Base-by-base conservation (phyloP, 169 alveolate species). In the Neospora caninum region DNA sequence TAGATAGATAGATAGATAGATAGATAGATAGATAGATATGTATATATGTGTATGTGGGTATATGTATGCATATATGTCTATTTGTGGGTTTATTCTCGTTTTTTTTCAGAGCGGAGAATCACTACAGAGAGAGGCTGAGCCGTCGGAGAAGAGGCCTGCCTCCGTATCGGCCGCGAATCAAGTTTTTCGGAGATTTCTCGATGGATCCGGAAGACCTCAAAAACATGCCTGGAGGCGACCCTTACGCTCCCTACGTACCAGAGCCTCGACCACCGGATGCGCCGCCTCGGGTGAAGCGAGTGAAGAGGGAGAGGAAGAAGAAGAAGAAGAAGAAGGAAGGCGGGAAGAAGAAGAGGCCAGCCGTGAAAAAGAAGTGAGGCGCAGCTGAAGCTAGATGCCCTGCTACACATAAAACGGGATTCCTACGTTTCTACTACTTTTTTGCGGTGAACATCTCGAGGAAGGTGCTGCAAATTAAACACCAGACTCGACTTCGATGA, bases 121-220 rank as follows among this genome's bases (percentile, higher is more conserved):
- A 73, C 84, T 73, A 73, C 84, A 31, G 84, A 73, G 84, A 73
- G 84, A 2, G 84, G 9, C 9, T 73, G 49, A 13, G 39, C 27
- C 84, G 84, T 36, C 39, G 43, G 27, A 41, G 84, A 18, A 73
- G 84, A 73, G 84, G 84, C 42, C 20, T 73, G 39, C 84, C 84
- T 18, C 84, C 42, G 49, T 73, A 73, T 36, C 84, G 84, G 84
- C 84, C 84, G 39, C 84, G 84, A 18, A n/a, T 73, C 16, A 73
- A 73, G 43, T 73, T 73, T n/a, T 73, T 73, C 43, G 84, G 84
- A 18, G 84, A 73, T 36, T 73, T 73, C 43, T 22, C 42, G 39
- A 31, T 73, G 84, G 49, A 31, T 31, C 42, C 84, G n/a, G 84
- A 73, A 73, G 84, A 73, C 84, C 73, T 64, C 31, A 16, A 64